Base-by-base conservation (phyloP, 805 yeast genomes). In the Pichia heedii region DNA sequence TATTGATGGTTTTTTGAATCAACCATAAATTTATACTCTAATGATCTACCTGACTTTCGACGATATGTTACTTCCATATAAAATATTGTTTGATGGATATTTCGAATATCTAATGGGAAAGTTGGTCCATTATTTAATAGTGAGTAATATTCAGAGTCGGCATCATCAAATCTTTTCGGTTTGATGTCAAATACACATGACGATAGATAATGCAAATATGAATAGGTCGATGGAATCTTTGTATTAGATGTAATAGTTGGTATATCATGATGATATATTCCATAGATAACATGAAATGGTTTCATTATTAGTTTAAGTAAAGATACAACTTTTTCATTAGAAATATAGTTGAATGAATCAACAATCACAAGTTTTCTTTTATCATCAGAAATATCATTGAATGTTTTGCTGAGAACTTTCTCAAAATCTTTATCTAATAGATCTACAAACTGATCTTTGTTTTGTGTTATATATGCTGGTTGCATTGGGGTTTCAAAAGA, bases 11-110 rank as follows among this genome's bases (percentile, higher is more conserved):
- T 57, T 0, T 20, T 39, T 0, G 77, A 56, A 55, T 86, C 74
- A 3, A 86, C 67, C 6, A 55, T 58, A 55, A 76, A 85, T 8
- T 65, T 57, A 43, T 79, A 81, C 1, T 68, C 60, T 22, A 81
- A 55, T 0, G 94, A 75, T 41, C 96, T 71, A 0, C 98, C 98
- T 0, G 95, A 84, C 55, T 84, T 84, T 43, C 97, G 72, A 45
- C 93, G 72, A 53, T 81, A 84, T 6, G 73, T 77, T 43, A 93
- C 58, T 4, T 65, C 66, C 3, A 81, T 56, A 32, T 63, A 62
- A 60, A 77, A 82, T 1, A 9, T 40, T 3, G 16, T 7, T 27
- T 32, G 41, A 36, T 41, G 41, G 4, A 40, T 37, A 7, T 36
- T 6, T 40, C 41, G 44, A 16, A 41, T 33, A n/a, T 40, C 42